A percentile compares a stretch with the other conserved stretches of the same genome.
Conservation (phyloP, 352 stramenopile species). For the Phytophthora pistaciae region DNA sequence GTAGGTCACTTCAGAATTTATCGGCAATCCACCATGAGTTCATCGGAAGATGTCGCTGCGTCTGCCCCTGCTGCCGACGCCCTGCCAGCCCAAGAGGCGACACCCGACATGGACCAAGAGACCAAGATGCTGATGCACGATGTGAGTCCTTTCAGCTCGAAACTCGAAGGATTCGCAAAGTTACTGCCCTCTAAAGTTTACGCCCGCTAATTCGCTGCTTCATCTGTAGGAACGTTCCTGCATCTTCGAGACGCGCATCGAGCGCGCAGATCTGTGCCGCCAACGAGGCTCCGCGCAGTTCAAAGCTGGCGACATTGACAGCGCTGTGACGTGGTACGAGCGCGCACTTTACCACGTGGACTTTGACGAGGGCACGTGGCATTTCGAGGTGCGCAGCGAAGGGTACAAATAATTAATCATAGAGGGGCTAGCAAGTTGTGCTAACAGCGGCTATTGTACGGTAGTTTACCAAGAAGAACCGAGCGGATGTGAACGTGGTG, state of each 20-base stretch:
- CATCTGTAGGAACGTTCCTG: conserved; percentile 74
- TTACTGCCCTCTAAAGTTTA: conserved; percentile 13
- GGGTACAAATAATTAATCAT: not conserved
- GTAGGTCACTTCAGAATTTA: conserved; percentile 26
- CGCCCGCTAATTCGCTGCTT: no score
- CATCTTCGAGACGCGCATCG: conserved; percentile 87
- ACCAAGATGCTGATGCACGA: conserved; percentile 44
- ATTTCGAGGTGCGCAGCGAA: conserved; percentile 67
- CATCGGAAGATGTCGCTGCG: not conserved
- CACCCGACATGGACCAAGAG: conserved; percentile 34
- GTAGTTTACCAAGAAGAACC: conserved; percentile 80
- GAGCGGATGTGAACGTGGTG: conserved; percentile 74
- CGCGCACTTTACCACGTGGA: conserved; percentile 71
- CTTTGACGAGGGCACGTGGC: conserved; percentile 88
- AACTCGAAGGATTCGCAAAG: conserved; percentile 18
- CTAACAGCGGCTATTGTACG: not conserved
- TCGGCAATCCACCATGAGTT: conserved; percentile 24
- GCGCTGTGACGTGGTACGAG: conserved; percentile 77
- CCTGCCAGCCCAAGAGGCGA: not conserved
- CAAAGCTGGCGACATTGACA: conserved; percentile 52
- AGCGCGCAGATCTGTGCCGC: conserved; percentile 69
- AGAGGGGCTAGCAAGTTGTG: not conserved
- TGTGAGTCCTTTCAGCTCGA: conserved; percentile 20
- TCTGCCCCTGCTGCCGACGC: conserved; percentile 3
- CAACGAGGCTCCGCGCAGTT: conserved; percentile 71